Evolutionary conservation across 257 asterid species (phyloP).

Genomic region (Fraxinus americana): DNA sequence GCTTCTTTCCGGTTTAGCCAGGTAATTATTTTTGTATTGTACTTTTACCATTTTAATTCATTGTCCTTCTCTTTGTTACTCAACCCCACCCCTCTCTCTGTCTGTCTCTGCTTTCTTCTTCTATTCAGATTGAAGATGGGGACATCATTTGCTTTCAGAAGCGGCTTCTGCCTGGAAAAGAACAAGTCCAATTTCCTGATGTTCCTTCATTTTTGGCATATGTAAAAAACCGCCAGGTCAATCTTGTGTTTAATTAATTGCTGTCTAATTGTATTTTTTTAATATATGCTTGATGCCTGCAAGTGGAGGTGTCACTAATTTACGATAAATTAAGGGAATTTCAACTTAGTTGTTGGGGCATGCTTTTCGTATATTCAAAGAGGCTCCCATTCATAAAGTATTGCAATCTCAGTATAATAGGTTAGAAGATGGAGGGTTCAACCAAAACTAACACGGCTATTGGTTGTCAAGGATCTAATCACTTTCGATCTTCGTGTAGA

Average conservation of each 20-base stretch:
- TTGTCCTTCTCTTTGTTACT: slow-evolving; percentile 1
- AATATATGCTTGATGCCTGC: neutral
- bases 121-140: slow-evolving; percentile 90
- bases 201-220: slow-evolving; percentile 87
- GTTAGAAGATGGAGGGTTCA: neutral
- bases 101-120: neutral
- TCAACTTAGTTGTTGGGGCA: neutral
- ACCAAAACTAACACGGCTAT: neutral
- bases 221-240: slow-evolving; percentile 95
- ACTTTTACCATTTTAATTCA: slow-evolving; percentile 14
- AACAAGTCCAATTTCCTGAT: slow-evolving; percentile 66
- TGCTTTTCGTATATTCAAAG: neutral
- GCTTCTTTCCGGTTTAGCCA: slow-evolving; percentile 75
- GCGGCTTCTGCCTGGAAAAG: slow-evolving; percentile 56
- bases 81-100: neutral
- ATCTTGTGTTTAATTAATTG: slow-evolving; percentile 5
- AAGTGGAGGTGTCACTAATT: neutral
- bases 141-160: slow-evolving; percentile 97
- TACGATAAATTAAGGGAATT: neutral
- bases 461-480: neutral
- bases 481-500: neutral
- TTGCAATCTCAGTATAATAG: neutral
- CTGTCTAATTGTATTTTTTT: neutral
- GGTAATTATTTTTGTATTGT: slow-evolving; percentile 41
- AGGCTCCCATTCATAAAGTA: neutral